A percentile compares a stretch with the other conserved stretches of the same genome.
Evolutionary conservation across 2,329 filamentous ascomycete species (phyloP).

Genomic region (Talaromyces sp.): DNA sequence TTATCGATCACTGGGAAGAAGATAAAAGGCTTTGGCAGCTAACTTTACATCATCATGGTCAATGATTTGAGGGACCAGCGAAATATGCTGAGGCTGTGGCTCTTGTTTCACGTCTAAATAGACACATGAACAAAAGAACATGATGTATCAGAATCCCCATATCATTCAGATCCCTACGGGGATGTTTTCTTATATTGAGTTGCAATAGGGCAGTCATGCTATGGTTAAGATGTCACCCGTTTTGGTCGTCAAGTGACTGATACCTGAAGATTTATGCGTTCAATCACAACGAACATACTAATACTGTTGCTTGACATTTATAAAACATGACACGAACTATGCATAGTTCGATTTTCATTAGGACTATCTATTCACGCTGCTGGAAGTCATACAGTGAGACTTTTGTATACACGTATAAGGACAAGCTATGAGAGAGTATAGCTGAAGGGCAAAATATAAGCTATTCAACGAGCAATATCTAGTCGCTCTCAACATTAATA

Average conservation of each 20-base stretch:
- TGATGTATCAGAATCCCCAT: background rate
- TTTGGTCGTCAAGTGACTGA: background rate
- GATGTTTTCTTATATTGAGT: background rate
- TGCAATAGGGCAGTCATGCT: background rate
- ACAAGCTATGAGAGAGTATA: background rate
- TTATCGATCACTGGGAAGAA: too few relatives aligned
- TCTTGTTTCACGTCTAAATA: background rate
- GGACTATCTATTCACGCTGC: background rate
- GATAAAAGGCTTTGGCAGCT: too few relatives aligned
- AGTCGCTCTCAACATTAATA: constrained; percentile 26
- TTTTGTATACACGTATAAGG: background rate
- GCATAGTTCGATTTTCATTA: background rate
- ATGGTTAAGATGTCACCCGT: background rate
- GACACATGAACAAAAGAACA: background rate
- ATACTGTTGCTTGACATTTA: background rate
- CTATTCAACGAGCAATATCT: background rate
- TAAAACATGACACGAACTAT: background rate
- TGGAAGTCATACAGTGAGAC: background rate
- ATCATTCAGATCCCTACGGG: background rate
- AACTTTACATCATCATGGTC: background rate
- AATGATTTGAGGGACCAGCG: background rate
- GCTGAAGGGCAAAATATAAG: background rate
- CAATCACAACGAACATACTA: background rate
- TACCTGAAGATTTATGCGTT: background rate
- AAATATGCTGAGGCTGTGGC: background rate